Percentiles rank a stretch among this genome's conserved stretches.
Evolutionary conservation across 306 rosid genomes (phyloP).

Genomic region (Gillenia trifoliata): DNA sequence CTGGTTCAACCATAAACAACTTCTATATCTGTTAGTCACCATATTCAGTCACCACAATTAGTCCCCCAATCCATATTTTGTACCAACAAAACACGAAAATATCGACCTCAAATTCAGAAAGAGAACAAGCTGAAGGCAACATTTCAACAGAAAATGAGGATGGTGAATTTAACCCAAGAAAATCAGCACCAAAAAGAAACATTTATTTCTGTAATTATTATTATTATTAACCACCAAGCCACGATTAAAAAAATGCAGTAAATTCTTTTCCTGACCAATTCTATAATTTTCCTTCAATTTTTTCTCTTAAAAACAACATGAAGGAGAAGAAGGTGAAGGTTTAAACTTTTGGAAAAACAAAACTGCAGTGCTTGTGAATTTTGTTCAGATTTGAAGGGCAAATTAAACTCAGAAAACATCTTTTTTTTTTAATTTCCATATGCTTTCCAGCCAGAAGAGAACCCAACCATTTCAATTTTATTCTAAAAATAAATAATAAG

Average conservation of each 20-base stretch:
- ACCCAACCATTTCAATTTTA: neutral
- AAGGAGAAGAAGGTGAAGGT: neutral
- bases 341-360: neutral
- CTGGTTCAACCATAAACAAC: neutral
- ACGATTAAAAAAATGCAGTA: neutral
- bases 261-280: neutral
- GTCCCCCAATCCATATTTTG: neutral
- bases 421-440: neutral
- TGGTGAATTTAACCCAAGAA: neutral
- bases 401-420: neutral
- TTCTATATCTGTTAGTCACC: neutral
- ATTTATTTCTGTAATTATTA: neutral
- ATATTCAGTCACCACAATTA: neutral
- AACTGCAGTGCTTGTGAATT: neutral
- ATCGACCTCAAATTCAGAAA: neutral
- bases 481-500: neutral
- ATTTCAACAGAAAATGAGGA: constrained; percentile 6
- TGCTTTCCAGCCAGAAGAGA: neutral
- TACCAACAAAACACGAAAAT: neutral
- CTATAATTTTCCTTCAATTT: neutral
- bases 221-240: neutral
- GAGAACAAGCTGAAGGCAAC: neutral
- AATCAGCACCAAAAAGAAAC: neutral
- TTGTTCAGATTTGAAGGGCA: neutral
- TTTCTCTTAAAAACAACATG: neutral